Evolutionary conservation across 2,329 filamentous ascomycete genomes (phyloP), one percentile per base, ranked within the genome.

Genomic region (Bipolaris zeicola): DNA sequence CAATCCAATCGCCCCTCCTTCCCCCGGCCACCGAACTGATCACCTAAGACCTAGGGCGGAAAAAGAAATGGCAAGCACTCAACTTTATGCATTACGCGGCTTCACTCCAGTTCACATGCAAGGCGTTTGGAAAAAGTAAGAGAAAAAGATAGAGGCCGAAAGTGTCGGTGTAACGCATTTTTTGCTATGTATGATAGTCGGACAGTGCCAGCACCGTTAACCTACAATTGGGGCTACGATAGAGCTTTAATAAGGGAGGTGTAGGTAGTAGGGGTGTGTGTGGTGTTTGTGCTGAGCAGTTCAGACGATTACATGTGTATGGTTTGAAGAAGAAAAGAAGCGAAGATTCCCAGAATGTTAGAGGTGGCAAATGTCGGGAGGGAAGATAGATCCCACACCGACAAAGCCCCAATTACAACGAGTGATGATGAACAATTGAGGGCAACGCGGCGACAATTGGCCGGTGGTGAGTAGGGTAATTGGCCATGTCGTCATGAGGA

Each of bases 361-460:
- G 60, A 63, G 54, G 38, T 24, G 38, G 26, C 26, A 4, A 28
- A 28, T 28, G 26, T 7, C 53, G 50, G 49, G 55, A 26, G 60
- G 49, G 36, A 46, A 51, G 28, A 48, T 47, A 34, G 48, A 36
- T 20, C 65, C 60, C 51, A 76, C 75, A 69, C 76, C 70, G 76
- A 76, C 70, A 72, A 76, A 48, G 43, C 18, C 63, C 65, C 60
- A 52, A 76, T 76, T 76, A 76, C 70, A 76, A 76, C 70, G 73
- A 76, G 70, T 60, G 73, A 66, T 62, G 42, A 38, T 52, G 33
- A 50, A 55, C 44, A 52, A 45, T 28, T 28, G 51, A 52, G 50
- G 56, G 49, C 26, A 60, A 58, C 68, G 63, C 69, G 70, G 68
- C 68, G 69, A 71, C 61, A 61, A 64, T 8, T 68, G 63, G 65